A percentile compares a stretch with the other conserved stretches of the same genome.
These are phyloP conservation scores for Saccharomycopsis sp. DNA, from an alignment of 805 yeast genomes.

Conservation along the genomic window DNA sequence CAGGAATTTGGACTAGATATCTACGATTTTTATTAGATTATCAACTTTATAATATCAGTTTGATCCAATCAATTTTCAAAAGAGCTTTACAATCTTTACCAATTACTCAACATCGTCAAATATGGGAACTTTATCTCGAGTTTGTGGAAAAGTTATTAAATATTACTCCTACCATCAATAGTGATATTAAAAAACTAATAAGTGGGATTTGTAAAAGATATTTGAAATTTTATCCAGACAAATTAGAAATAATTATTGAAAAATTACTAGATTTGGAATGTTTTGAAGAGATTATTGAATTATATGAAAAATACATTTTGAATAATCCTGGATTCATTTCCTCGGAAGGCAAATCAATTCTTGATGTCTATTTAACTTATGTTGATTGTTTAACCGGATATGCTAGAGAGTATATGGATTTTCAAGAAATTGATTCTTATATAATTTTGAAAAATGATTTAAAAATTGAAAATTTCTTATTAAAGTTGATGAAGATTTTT, in stretches of 20 bases:
- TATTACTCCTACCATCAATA: constrained; percentile 21
- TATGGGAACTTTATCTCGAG: constrained; percentile 45
- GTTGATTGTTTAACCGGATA: constrained; percentile 30
- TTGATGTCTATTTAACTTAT: constrained; percentile 38
- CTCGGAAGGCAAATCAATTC: constrained; percentile 31
- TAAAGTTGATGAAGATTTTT: constrained; percentile 30
- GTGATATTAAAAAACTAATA: constrained; percentile 21
- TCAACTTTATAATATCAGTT: constrained; percentile 24
- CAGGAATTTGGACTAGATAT: constrained; percentile 43
- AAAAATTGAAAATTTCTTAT: constrained; percentile 28
- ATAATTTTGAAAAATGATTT: constrained; percentile 17
- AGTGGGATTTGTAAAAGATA: constrained; percentile 4
- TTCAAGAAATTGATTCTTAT: constrained; percentile 2
- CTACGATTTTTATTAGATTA: constrained; percentile 31
- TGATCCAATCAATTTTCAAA: constrained; percentile 37
- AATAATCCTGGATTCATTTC: constrained; percentile 27
- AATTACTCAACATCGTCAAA: constrained; percentile 39
- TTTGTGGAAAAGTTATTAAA: constrained; percentile 38
- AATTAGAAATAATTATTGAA: constrained; percentile 26
- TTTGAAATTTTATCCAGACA: constrained; percentile 13
- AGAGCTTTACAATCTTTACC: constrained; percentile 39
- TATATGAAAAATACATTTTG: constrained; percentile 27
- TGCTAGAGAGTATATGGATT: constrained; percentile 13
- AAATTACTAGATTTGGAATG: constrained; percentile 27
- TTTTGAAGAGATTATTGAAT: constrained; percentile 22